Conservation (phyloP, 768 basidiomycete genomes). For the Rhizopogon vulgaris region DNA sequence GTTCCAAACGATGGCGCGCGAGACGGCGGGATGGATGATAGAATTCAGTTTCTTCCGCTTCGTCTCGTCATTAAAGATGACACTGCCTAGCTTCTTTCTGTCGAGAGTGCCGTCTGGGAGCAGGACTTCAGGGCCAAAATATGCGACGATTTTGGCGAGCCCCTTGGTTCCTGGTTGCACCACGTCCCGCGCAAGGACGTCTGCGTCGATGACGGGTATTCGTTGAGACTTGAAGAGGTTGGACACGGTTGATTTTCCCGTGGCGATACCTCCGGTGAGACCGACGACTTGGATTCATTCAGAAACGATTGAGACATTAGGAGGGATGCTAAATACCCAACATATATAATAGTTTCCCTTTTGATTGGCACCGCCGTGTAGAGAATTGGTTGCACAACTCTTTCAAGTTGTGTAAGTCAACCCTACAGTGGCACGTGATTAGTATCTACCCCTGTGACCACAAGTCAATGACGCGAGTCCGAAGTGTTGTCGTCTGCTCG, state of each 20-base stretch:
- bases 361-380: too few species aligned
- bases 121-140: slow-evolving; percentile 71
- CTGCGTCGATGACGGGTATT: slow-evolving; percentile 90
- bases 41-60: slow-evolving; percentile 71
- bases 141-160: slow-evolving; percentile 55
- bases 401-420: too few species aligned
- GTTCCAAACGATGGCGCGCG: slow-evolving; percentile 64
- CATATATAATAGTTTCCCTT: neutral
- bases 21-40: slow-evolving; percentile 91
- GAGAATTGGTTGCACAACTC: too few species aligned
- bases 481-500: too few species aligned
- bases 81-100: slow-evolving; percentile 73
- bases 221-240: slow-evolving; percentile 54
- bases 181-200: slow-evolving; percentile 79
- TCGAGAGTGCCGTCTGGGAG: slow-evolving; percentile 67
- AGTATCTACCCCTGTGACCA: too few species aligned
- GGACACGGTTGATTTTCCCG: slow-evolving; percentile 94
- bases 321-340: neutral
- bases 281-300: slow-evolving; percentile 63
- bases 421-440: too few species aligned
- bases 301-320: neutral
- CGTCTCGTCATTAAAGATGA: slow-evolving; percentile 75
- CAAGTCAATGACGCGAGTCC: too few species aligned
- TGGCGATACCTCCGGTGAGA: slow-evolving; percentile 93
- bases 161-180: slow-evolving; percentile 79